phyloP scores from a whole-genome alignment of 2,329 filamentous ascomycete genomes.

The Achaetomium macrosporum region DNA sequence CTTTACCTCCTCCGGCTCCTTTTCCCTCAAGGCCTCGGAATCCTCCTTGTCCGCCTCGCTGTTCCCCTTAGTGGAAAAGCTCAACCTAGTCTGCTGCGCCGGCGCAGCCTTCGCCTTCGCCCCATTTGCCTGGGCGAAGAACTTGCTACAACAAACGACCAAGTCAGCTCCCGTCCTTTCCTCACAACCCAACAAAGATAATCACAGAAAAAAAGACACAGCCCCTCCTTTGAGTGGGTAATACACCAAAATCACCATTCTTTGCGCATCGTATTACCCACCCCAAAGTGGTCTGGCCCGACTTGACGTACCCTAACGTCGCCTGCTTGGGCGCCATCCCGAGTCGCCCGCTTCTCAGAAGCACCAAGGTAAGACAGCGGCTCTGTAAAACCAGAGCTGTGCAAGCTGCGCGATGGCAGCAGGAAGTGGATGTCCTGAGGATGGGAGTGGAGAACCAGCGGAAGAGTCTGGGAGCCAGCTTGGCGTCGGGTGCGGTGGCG shows the following conservation, averaged over 20 bases:
- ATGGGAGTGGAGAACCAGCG: not conserved
- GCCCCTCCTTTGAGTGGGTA: not conserved
- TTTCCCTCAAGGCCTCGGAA: not conserved
- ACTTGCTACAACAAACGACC: slow-evolving; percentile 56
- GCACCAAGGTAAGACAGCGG: not conserved
- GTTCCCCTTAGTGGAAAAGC: slow-evolving; percentile 59
- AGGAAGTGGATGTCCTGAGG: not conserved
- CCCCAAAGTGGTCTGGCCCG: slow-evolving; percentile 68
- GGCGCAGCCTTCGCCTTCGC: slow-evolving; percentile 50
- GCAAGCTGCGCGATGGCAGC: not conserved
- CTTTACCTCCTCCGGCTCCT: slow-evolving; percentile 9
- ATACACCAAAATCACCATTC: not conserved
- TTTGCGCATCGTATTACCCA: slow-evolving; percentile 38
- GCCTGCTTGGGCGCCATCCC: slow-evolving; percentile 61
- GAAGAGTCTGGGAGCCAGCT: slow-evolving; percentile 3
- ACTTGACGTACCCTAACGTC: slow-evolving; percentile 81
- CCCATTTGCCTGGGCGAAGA: slow-evolving; percentile 66
- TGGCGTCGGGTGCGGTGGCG: not conserved
- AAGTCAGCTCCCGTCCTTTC: slow-evolving; percentile 15
- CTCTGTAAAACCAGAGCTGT: not conserved
- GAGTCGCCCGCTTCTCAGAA: not conserved
- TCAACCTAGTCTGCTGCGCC: slow-evolving; percentile 70
- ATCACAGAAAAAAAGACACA: not conserved
- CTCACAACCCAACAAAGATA: not conserved
- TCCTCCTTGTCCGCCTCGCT: slow-evolving; percentile 28